Evolutionary conservation across 768 basidiomycete genomes (phyloP), one percentile per base, ranked within the genome.

Genomic region (Trametes cinnabarina): DNA sequence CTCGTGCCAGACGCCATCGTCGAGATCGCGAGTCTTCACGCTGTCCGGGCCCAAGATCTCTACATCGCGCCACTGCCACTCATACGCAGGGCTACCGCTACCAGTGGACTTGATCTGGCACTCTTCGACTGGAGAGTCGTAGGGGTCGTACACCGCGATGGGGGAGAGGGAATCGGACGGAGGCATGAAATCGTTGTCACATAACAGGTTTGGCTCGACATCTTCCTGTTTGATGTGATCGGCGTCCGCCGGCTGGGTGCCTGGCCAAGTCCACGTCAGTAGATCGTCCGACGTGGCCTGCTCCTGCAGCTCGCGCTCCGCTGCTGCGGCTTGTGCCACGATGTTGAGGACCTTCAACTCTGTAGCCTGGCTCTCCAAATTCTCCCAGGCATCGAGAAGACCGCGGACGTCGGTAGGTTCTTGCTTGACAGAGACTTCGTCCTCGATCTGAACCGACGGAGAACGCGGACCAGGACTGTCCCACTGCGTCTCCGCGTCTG

Each of bases 341-440:
- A 80, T 70, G 51, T 77, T 72, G n/a, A 78, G 74, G 20, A 80
- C 75, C 53, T 76, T 76, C 23, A 58, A 12, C 26, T 61, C 58
- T 3, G 64, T 55, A 11, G 76, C 66, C 23, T 76, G 79, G 3
- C 74, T 50, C 64, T 86, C 84, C 57, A 84, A 76, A 62, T 81
- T 79, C 50, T 89, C 88, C 87, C 87, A 90, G 17, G 82, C 82
- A 55, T 87, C 85, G 42, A 88, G 69, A 72, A 87, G 79, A 12
- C 81, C 81, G 62, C 84, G 80, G 4, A 87, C 79, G 62, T 89
- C 86, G 19, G 73, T 74, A 1, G 80, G 78, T 61, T 88, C 86
- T 60, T 82, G 79, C 69, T 88, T 86, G 60, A 88, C 69, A 9
- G 64, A 47, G n/a, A 71, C 64, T 23, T 66, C 67, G 17, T 73